Base-by-base conservation (phyloP, 306 rosid genomes). In the Cucumis sativus region DNA sequence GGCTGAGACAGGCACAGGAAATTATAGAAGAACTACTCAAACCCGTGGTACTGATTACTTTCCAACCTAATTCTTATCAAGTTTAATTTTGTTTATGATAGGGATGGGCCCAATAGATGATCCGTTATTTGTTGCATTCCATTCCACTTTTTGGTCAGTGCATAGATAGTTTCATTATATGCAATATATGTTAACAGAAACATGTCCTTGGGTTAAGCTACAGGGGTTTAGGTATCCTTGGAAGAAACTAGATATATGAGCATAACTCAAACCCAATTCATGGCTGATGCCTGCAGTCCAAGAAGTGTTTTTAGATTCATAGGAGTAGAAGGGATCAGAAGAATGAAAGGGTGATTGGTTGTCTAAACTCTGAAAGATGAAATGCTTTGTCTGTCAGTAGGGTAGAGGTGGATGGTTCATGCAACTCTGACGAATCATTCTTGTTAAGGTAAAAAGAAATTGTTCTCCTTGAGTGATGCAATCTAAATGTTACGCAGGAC, bases 1-100 rank as follows among this genome's bases (percentile, higher is more conserved):
- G 93, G 90, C 89, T 93, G 87, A 86, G 94, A 79, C 98, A 93
- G 84, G 98, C 98, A 13, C 97, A 90, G 79, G 97, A 91, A 86
- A 88, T 93, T 63, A 90, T 93, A 13, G 97, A 93, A 86, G 96
- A 93, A 86, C 83, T 93, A 73, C 97, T 93, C 82, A 93, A 91
- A 82, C 98, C 98, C 69, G 98, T 93, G 91, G 98, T 93, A 78
- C 65, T 18, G 35, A 6, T 83, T 78, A 49, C 57, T 82, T 78
- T 78, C 81, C 70, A 71, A 54, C 69, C 28, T 80, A 10, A 25
- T 69, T 80, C 55, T 66, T 8, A 58, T 75, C 56, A 7, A 43
- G 43, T 28, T 25, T 47, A 23, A 51, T 70, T 49, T 25, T 25
- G 14, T 23, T 45, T n/a, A 43, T 21, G 54, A 15, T 14, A 23